These are phyloP conservation scores for Syzygium malaccense DNA, from an alignment of 441 rosid species.

Conservation along the genomic window DNA sequence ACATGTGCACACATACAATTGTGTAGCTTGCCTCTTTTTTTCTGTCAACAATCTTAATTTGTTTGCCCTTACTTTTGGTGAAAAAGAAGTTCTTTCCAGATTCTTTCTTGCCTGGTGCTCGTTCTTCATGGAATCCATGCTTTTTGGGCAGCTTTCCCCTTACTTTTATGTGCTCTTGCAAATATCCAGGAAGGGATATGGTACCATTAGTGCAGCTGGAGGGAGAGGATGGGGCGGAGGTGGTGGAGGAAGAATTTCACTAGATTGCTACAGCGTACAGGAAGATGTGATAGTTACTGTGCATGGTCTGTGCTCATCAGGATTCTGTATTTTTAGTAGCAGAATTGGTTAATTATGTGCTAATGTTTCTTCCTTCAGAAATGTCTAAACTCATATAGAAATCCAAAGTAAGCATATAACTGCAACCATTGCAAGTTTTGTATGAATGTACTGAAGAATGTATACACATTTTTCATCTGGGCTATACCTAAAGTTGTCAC, in stretches of 20 bases:
- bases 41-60: not conserved
- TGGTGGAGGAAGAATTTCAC: slow-evolving; percentile 95
- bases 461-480: not conserved
- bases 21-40: not conserved
- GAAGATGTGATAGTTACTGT: slow-evolving; percentile 81
- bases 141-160: not conserved
- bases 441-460: not conserved
- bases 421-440: not conserved
- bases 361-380: slow-evolving; percentile 19
- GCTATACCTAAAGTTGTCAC: not conserved
- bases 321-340: slow-evolving; percentile 8
- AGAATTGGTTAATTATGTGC: slow-evolving; percentile 13
- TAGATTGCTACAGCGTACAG: slow-evolving; percentile 95
- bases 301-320: slow-evolving; percentile 63
- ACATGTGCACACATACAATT: not conserved
- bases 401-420: not conserved
- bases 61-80: not conserved
- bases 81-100: not conserved
- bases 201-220: slow-evolving; percentile 83
- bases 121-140: not conserved
- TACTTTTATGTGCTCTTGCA: slow-evolving; percentile 14
- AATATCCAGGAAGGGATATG: slow-evolving; percentile 83
- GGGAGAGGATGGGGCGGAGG: slow-evolving; percentile 98
- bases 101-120: not conserved
- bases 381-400: not conserved